Conservation (phyloP, 2,329 filamentous ascomycete species). For the Colletotrichum acutatum region DNA sequence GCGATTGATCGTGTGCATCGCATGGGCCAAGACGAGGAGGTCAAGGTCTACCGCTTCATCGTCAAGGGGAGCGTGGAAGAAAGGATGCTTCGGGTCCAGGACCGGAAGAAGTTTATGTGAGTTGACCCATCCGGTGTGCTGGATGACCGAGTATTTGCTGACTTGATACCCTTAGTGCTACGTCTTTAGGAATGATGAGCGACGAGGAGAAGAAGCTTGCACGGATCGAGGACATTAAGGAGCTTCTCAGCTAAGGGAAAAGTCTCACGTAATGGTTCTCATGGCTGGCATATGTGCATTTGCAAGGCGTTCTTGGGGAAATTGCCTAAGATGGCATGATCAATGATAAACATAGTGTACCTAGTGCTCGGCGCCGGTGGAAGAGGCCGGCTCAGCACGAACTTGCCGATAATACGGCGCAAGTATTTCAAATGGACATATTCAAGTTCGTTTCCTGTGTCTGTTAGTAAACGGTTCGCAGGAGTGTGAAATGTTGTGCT, state of each 20-base stretch:
- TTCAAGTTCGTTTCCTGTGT: background rate
- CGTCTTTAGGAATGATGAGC: constrained; percentile 91
- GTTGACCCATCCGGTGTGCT: constrained; percentile 49
- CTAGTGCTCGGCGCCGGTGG: background rate
- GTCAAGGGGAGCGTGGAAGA: constrained; percentile 93
- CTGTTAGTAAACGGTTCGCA: no score
- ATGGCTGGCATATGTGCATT: constrained; percentile 14
- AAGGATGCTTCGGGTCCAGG: constrained; percentile 92
- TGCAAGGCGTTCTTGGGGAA: background rate
- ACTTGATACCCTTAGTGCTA: constrained; percentile 70
- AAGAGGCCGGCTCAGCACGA: background rate
- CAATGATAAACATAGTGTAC: background rate
- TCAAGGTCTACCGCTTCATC: constrained; percentile 88
- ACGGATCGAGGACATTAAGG: constrained; percentile 92
- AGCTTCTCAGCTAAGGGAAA: constrained; percentile 74
- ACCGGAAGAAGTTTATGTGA: constrained; percentile 95
- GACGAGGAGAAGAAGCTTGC: constrained; percentile 93
- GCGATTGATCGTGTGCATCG: constrained; percentile 97
- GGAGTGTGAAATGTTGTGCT: background rate
- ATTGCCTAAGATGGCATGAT: background rate
- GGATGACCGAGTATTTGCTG: background rate
- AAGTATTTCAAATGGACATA: background rate
- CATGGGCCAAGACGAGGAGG: constrained; percentile 91
- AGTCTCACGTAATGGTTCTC: background rate
- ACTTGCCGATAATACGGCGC: background rate